Percentiles rank a stretch among this genome's conserved stretches.
Evolutionary conservation across 73 alveolate genomes (phyloP).

Genomic region (Tetrahymena thermophila): DNA sequence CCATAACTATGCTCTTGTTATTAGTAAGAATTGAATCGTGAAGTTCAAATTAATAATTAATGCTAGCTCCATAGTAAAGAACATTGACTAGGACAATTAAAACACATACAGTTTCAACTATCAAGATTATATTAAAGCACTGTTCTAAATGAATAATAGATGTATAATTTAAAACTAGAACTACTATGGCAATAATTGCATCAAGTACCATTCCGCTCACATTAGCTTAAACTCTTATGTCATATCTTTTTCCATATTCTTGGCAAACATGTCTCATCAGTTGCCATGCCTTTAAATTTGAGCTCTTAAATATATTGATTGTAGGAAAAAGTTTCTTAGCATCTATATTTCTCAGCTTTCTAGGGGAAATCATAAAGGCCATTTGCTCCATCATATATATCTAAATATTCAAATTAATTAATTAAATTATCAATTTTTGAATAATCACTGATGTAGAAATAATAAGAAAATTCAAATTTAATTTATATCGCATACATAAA

Average conservation of each 20-base stretch:
- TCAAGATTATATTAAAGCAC: neutral
- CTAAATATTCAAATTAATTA: neutral
- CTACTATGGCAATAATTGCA: neutral
- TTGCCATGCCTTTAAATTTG: neutral
- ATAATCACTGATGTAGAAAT: neutral
- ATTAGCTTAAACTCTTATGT: neutral
- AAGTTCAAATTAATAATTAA: neutral
- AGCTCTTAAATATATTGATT: neutral
- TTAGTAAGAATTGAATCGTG: neutral
- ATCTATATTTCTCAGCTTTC: neutral
- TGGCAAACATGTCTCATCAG: neutral
- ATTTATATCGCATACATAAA: neutral
- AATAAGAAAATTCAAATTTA: too few species aligned
- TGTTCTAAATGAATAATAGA: neutral
- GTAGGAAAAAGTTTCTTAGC: neutral
- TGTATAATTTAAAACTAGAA: neutral
- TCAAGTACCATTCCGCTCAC: neutral
- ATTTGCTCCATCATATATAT: neutral
- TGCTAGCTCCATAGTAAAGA: neutral
- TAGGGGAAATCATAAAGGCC: neutral
- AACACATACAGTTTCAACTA: neutral
- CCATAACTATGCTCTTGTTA: neutral
- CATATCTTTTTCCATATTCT: neutral
- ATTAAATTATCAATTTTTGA: too few species aligned
- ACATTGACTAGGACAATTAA: neutral